Conservation (phyloP, 2,329 filamentous ascomycete genomes). For the Colletotrichum sp. region DNA sequence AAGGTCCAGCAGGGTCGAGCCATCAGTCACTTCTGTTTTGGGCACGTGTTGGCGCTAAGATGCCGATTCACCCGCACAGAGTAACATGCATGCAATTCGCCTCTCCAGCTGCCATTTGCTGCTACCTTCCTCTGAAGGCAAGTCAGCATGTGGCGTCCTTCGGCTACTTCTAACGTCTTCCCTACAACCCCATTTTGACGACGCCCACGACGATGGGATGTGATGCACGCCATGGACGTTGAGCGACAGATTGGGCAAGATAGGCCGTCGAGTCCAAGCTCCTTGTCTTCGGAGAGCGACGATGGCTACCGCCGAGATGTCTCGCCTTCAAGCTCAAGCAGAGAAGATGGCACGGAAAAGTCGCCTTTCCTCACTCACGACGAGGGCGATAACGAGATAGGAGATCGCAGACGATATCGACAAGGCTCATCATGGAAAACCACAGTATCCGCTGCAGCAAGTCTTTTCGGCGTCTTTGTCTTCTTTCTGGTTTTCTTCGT, state of each 20-base stretch:
- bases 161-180: neutral
- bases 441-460: neutral
- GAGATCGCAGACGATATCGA: neutral
- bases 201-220: neutral
- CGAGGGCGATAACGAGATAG: neutral
- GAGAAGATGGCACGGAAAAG: neutral
- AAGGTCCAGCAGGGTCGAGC: neutral
- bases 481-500: constrained; percentile 3
- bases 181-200: neutral
- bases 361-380: neutral
- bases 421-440: neutral
- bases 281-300: neutral
- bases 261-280: neutral
- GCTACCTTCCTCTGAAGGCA: neutral
- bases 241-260: neutral
- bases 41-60: neutral
- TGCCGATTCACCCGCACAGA: neutral
- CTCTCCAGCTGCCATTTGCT: neutral
- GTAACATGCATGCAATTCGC: neutral
- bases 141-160: neutral
- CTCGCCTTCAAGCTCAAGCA: neutral
- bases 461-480: neutral
- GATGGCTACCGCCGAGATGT: neutral
- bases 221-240: neutral
- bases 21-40: neutral